Evolutionary conservation across 495 filamentous ascomycete species (phyloP).

Genomic region (Penicillium soppii): DNA sequence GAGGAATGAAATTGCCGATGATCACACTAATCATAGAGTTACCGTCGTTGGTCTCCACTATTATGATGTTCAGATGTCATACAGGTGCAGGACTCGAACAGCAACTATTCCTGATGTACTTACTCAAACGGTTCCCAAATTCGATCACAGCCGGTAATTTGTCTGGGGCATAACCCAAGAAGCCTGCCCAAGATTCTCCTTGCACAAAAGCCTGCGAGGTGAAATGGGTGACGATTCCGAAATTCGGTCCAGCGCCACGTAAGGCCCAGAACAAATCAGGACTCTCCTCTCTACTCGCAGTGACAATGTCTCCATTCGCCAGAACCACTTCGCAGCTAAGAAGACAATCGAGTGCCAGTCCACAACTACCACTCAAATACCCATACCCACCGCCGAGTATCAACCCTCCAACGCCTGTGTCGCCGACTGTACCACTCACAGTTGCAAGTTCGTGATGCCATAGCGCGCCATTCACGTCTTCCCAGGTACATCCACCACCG

Average conservation of each 20-base stretch:
- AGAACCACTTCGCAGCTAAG: conserved; percentile 42
- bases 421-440: conserved; percentile 54
- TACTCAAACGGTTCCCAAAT: conserved; percentile 40
- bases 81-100: conserved; percentile 24
- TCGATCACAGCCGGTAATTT: conserved; percentile 36
- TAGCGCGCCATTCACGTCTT: conserved; percentile 48
- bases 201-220: conserved; percentile 30
- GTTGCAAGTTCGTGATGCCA: conserved; percentile 46
- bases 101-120: conserved; percentile 20
- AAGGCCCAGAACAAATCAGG: conserved; percentile 45
- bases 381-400: conserved; percentile 56
- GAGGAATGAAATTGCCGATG: conserved; percentile 3
- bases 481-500: conserved; percentile 48
- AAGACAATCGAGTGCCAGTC: conserved; percentile 49
- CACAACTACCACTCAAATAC: conserved; percentile 42
- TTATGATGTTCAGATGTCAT: conserved; percentile 17
- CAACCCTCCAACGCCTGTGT: conserved; percentile 54
- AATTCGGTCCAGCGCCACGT: conserved; percentile 37
- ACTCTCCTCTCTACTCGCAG: conserved; percentile 29
- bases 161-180: background rate
- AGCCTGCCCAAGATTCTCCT: background rate
- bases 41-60: background rate
- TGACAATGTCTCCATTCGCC: conserved; percentile 39
- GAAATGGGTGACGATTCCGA: conserved; percentile 42
- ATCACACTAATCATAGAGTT: conserved; percentile 5